Base-by-base conservation (phyloP, 2,329 filamentous ascomycete species). In the Claviceps sp. region DNA sequence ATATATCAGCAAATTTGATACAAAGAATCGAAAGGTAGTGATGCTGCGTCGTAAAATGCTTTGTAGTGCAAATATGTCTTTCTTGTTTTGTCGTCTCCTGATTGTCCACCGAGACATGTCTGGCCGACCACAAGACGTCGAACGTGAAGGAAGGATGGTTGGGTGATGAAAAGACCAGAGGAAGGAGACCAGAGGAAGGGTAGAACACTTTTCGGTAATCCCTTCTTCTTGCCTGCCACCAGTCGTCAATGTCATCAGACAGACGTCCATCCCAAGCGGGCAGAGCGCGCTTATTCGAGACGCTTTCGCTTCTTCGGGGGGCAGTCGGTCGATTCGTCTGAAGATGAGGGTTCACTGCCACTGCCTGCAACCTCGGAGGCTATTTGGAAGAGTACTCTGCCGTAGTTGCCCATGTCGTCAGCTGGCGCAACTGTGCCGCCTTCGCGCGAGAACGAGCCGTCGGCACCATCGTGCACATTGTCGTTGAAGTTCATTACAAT, bases 401-500 rank as follows among this genome's bases (percentile, higher is more conserved):
- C 87, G 55, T 88, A 78, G 54, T 76, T 75, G 59, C 75, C 75
- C 53, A 82, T 81, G 55, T 88, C 84, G n/a, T 82, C 78, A 42
- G 74, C 65, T 14, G 68, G 60, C 5, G 66, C 65, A 16, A 68
- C 71, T 68, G 71, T 67, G 52, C 68, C 68, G 53, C 61, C 68
- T 57, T 71, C 68, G 48, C 71, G 71, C 34, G 66, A 61, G 50
- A 67, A 61, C 51, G 68, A 68, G 2, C 62, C 66, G 4, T 88
- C 84, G 44, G 78, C 77, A 52, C 85, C 79, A 58, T 91, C 87
- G 48, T 34, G 10, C 30, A 34, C 78, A 51, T 85, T 79, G 58
- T 91, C 87, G 48, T 94, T 76, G 48, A 96, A 78, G 62, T 88
- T 87, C 85, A 97, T 91, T 63, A 94, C 84, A 58, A 96, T 87